Percentiles rank a stretch among this genome's conserved stretches.
These are phyloP conservation scores for Daedalea quercina DNA, from an alignment of 768 basidiomycete genomes.

Conservation along the genomic window DNA sequence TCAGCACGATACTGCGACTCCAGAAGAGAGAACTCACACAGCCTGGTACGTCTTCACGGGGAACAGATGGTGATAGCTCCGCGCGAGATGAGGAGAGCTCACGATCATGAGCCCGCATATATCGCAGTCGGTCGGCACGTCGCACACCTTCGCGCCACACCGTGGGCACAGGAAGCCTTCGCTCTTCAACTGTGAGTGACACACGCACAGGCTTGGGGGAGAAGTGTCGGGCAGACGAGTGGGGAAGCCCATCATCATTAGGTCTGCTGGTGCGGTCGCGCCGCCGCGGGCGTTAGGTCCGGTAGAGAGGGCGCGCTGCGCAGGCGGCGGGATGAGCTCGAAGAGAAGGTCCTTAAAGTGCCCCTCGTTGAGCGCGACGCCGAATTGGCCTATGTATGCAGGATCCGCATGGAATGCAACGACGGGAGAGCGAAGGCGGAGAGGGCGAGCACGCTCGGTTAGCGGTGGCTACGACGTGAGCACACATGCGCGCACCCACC, in stretches of 20 bases:
- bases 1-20: background rate
- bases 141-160: conserved; percentile 90
- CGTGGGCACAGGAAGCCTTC: conserved; percentile 95
- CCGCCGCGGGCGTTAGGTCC: conserved; percentile 28
- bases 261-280: conserved; percentile 68
- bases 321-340: conserved; percentile 92
- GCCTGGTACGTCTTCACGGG: conserved; percentile 83
- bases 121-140: conserved; percentile 97
- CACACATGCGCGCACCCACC: conserved; percentile 43
- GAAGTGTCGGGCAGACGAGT: conserved; percentile 82
- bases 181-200: conserved; percentile 88
- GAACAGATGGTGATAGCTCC: conserved; percentile 94
- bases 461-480: background rate
- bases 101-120: conserved; percentile 98
- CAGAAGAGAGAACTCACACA: conserved; percentile 42
- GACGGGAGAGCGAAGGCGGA: background rate
- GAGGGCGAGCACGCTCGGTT: background rate
- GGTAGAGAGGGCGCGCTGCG: conserved; percentile 52
- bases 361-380: conserved; percentile 97
- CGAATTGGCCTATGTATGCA: conserved; percentile 61
- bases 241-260: conserved; percentile 99
- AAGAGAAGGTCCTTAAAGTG: conserved; percentile 95
- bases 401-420: background rate
- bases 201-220: conserved; percentile 82
- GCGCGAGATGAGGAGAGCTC: conserved; percentile 91